Evolutionary conservation across 352 stramenopile species (phyloP), one percentile per base, ranked within the genome.

Genomic region (Pythium utonaiense): DNA sequence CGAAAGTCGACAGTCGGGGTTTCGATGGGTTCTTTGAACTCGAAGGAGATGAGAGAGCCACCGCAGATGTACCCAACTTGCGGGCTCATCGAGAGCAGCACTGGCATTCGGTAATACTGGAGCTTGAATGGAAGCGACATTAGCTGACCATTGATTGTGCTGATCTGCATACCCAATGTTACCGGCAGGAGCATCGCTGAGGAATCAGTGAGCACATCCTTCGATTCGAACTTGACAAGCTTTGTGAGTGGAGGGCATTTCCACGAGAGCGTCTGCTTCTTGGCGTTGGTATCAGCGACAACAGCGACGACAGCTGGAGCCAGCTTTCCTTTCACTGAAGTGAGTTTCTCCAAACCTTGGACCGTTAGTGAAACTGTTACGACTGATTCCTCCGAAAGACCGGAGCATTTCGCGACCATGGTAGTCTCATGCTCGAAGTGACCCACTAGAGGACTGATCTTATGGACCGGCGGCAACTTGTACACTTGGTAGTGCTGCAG

Each of bases 1-100:
- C 79, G 74, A 36, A 91, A 84, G 45, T 87, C 70, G 3, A 91
- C 73, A 0, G 69, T 89, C 6, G 75, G 62, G 2, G 77, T 86
- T 31, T 78, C 75, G 31, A 91, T 86, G 0, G 53, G 24, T 52
- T 84, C 75, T 1, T 64, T 59, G 52, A 89, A 91, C 49, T 89
- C 73, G 30, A 91, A 91, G 19, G 74, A 84, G 10, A 91, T 61
- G 16, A 89, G 38, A 1, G 78, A 85, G 5, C 79, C 79, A 24
- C 75, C 81, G 50, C 77, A 87, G 3, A 86, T 75, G 52, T 89
- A 91, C 2, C 79, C 81, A 0, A 83, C 63, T 0, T 60, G 63
- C 2, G 81, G 81, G 34, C 54, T 82, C 74, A 89, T 88, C 0
- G 54, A 45, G 40, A 88, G 24, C 16, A 91, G 66, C 8, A 57